Evolutionary conservation across 2,329 filamentous ascomycete genomes (phyloP), one percentile per base, ranked within the genome.

Genomic region (Pyricularia grisea): DNA sequence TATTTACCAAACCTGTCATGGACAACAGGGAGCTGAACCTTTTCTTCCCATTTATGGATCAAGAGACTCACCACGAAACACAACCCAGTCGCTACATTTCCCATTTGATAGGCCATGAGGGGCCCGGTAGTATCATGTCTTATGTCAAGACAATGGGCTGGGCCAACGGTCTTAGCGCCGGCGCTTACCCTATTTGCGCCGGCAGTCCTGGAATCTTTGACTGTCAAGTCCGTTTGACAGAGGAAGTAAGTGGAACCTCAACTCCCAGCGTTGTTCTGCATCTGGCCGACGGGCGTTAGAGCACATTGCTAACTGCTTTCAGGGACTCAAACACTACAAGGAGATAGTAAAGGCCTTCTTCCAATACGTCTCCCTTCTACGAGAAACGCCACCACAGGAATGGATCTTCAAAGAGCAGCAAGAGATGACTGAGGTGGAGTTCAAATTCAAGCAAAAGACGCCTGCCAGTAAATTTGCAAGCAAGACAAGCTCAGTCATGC

Each of bases 401-500:
- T 98, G 95, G 95, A 93, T 98, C 70, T 94, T 95, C 70, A 88
- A 97, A 36, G 95, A 99, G 79, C 91, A 95, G 78, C 94, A 93
- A 78, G 89, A 90, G 50, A 89, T 98, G 81, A 90, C 92, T 64
- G 94, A 98, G 73, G 92, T 98, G 14, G 92, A 97, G 73, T 99
- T 99, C 84, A 92, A 91, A 73, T 99, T 97, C 80, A 92, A 90
- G 79, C 92, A 98, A 77, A 98, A 98, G 82, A 92, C 89, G 2
- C 92, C 92, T 0, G 93, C 94, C 1, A 95, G 91, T 76, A 88
- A 91, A 31, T 98, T 97, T 74, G 95, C 93, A 0, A 97, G 93
- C 81, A 88, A 87, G 70, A 88, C 93, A 72, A 93, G 91, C 75
- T 88, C 90, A 23, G 87, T 93, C 23, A 98, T 99, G 95, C 95